These are phyloP conservation scores for Amauroascus niger DNA, from an alignment of 2,329 filamentous ascomycete genomes.

Conservation along the genomic window DNA sequence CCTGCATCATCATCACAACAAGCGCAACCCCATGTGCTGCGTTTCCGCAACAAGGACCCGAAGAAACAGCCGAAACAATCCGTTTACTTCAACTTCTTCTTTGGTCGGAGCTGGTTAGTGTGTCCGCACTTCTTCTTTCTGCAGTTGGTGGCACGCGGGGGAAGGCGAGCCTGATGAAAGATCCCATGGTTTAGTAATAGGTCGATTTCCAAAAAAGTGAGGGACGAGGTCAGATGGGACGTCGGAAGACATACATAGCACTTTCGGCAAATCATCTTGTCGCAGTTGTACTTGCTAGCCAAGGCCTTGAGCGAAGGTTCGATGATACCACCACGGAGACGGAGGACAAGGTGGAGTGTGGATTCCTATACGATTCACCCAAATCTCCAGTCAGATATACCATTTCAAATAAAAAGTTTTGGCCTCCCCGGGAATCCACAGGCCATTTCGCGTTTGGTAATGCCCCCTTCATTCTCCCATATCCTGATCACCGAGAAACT, in stretches of 20 bases:
- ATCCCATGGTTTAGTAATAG: neutral
- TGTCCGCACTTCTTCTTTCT: slow-evolving; percentile 99
- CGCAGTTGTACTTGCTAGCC: slow-evolving; percentile 97
- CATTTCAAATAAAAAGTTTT: neutral
- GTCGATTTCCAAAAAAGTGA: neutral
- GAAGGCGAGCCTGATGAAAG: slow-evolving; percentile 58
- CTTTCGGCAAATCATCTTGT: slow-evolving; percentile 99
- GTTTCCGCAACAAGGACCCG: slow-evolving; percentile 10
- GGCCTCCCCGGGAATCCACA: neutral
- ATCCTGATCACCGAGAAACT: neutral
- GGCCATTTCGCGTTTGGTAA: neutral
- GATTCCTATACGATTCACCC: slow-evolving; percentile 47
- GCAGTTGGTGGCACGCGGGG: slow-evolving; percentile 99
- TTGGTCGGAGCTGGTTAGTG: slow-evolving; percentile 99
- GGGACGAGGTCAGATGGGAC: neutral
- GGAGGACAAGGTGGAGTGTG: slow-evolving; percentile 54
- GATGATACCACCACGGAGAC: slow-evolving; percentile 49
- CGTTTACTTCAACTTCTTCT: slow-evolving; percentile 97
- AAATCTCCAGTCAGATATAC: slow-evolving; percentile 26
- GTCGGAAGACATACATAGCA: slow-evolving; percentile 70
- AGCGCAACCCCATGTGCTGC: slow-evolving; percentile 5
- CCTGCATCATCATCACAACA: slow-evolving; percentile 14
- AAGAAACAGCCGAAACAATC: slow-evolving; percentile 9
- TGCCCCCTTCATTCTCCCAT: neutral
- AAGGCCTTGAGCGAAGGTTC: slow-evolving; percentile 50